These are phyloP conservation scores for Papiliotrema nemorosa DNA, from an alignment of 1,284 basidiomycete species.

Conservation along the genomic window DNA sequence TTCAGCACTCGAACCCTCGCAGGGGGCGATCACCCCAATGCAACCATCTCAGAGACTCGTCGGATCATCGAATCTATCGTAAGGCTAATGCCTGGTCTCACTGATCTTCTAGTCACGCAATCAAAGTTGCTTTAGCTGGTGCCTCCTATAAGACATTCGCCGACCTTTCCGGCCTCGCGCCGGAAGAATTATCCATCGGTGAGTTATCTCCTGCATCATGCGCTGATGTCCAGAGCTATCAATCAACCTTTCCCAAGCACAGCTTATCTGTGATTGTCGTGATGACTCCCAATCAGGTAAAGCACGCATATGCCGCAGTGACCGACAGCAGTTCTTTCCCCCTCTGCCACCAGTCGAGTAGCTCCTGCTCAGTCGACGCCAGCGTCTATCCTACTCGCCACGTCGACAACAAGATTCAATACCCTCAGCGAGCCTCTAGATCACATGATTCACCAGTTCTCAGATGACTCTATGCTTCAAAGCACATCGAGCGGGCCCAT, in stretches of 20 bases:
- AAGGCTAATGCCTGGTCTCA: neutral
- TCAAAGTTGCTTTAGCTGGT: conserved; percentile 33
- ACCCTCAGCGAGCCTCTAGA: conserved; percentile 29
- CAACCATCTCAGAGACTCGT: neutral
- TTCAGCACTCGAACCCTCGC: too few species aligned
- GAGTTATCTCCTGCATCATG: neutral
- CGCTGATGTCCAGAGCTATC: neutral
- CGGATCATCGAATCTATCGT: neutral
- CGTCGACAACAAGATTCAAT: conserved; percentile 21
- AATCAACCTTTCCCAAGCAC: neutral
- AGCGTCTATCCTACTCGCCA: conserved; percentile 27
- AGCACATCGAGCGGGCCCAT: conserved; percentile 7
- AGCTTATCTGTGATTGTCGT: neutral
- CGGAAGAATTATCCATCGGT: conserved; percentile 36
- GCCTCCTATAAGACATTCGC: conserved; percentile 33
- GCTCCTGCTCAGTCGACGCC: conserved; percentile 13
- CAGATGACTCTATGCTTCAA: too few species aligned
- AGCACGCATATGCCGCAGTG: neutral
- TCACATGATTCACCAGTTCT: too few species aligned
- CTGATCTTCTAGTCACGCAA: conserved; percentile 18
- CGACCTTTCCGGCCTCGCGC: conserved; percentile 22
- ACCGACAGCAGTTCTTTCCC: too few species aligned
- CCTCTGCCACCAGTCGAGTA: too few species aligned
- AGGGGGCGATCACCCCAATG: too few species aligned
- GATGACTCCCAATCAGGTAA: neutral